Evolutionary conservation across 2,329 filamentous ascomycete genomes (phyloP).

Genomic region (Penicillium palitans): DNA sequence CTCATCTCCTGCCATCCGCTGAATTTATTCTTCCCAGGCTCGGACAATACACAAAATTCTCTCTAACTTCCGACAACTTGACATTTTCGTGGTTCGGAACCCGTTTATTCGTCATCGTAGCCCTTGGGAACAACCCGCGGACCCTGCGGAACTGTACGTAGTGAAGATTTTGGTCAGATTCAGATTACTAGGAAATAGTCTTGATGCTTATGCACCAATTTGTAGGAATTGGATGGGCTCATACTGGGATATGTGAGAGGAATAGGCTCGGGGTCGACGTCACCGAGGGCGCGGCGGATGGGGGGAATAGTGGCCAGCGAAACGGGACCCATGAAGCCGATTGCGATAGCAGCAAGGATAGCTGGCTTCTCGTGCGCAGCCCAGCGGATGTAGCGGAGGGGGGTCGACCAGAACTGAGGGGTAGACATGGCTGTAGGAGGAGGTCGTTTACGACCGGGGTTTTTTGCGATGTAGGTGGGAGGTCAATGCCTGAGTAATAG

Average conservation of each 20-base stretch:
- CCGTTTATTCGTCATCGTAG: slow-evolving; percentile 47
- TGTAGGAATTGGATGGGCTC: slow-evolving; percentile 39
- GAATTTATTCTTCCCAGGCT: slow-evolving; percentile 8
- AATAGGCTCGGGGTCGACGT: slow-evolving; percentile 68
- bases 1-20: slow-evolving; percentile 11
- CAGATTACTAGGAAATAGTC: not conserved
- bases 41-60: slow-evolving; percentile 5
- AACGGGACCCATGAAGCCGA: slow-evolving; percentile 73
- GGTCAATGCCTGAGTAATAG: slow-evolving; percentile 3
- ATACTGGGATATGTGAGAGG: slow-evolving; percentile 91
- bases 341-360: slow-evolving; percentile 80
- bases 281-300: slow-evolving; percentile 70
- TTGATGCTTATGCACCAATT: not conserved
- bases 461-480: slow-evolving; percentile 18
- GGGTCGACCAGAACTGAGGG: slow-evolving; percentile 80
- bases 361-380: slow-evolving; percentile 83
- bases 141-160: slow-evolving; percentile 45
- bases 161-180: slow-evolving; percentile 15
- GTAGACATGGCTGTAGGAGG: slow-evolving; percentile 47
- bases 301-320: slow-evolving; percentile 71
- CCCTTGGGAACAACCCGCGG: slow-evolving; percentile 49
- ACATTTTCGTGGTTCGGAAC: slow-evolving; percentile 7
- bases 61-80: slow-evolving; percentile 11
- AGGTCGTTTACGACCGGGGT: slow-evolving; percentile 21
- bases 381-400: slow-evolving; percentile 85